Base-by-base conservation (phyloP, 192 early-diverging fungal species). In the Coemansia sp. region DNA sequence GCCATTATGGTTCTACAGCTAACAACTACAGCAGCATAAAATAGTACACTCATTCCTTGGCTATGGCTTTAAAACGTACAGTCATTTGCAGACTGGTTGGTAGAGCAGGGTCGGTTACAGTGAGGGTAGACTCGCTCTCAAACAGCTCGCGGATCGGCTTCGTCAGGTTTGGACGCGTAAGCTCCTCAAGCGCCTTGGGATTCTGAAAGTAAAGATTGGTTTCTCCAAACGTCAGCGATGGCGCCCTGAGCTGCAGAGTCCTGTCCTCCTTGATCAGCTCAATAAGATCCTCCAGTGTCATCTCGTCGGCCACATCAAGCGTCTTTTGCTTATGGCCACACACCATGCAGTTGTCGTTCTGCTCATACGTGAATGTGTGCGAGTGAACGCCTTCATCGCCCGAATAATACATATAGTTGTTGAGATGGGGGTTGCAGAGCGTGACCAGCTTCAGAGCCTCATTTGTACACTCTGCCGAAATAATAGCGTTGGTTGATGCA, bases 371-470 rank as follows among this genome's bases (percentile, higher is more conserved):
- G 76, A 97, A 98, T 0, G 94, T 92, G 69, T 93, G 90, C 7
- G 94, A 94, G 75, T 98, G 95, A 40, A 98, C 82, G 22, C 94
- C 92, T 43, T 88, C 88, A 70, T 95, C 93, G 49, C 97, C 97
- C 4, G 89, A 90, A 78, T 96, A 99, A 89, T 97, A 93, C 93
- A 98, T 92, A 74, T 96, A 98, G 76, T 98, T 97, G 83, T 96
- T 86, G 65, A 98, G 85, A 54, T 84, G 87, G 44, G 87, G 85
- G 16, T 91, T 90, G 64, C 90, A 88, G 19, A 74, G 85, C 3
- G 95, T 96, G 10, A 90, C 89, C 39, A 98, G 79, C 81, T 99
- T 99, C 75, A 95, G 89, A 1, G 93, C 95, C 80, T 99, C 97
- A 65, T 94, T 95, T 55, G 93, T 94, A 66, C 96, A 98, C 7